A percentile compares a stretch with the other conserved stretches of the same genome.
phyloP scores from a whole-genome alignment of 306 rosid species.

The Aeschynomene evenia region DNA sequence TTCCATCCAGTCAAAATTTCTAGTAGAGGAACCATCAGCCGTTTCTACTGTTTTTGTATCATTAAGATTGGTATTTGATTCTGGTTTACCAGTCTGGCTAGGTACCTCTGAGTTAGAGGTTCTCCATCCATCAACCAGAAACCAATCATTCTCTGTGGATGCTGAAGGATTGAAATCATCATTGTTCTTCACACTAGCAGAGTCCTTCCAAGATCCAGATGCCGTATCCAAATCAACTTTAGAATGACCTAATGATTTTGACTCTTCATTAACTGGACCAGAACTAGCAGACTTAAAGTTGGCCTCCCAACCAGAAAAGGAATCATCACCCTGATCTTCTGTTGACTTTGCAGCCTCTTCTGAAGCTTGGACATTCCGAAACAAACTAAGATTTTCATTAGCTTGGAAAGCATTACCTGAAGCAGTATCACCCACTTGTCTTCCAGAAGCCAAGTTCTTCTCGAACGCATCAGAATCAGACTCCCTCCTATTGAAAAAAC shows the following conservation, averaged over 20 bases:
- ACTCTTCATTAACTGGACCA: constrained; percentile 37
- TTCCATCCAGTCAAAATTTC: constrained; percentile 53
- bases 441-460: constrained; percentile 28
- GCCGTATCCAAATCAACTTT: constrained; percentile 43
- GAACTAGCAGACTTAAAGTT: constrained; percentile 58
- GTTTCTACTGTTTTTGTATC: constrained; percentile 40
- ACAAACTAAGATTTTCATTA: constrained; percentile 52
- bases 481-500: constrained; percentile 50
- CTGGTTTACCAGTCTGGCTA: constrained; percentile 39
- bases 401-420: constrained; percentile 36
- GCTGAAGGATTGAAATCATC: constrained; percentile 44
- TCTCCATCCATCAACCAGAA: constrained; percentile 54
- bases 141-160: constrained; percentile 49
- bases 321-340: constrained; percentile 46
- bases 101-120: constrained; percentile 40
- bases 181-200: constrained; percentile 35
- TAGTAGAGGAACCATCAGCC: constrained; percentile 35
- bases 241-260: constrained; percentile 49
- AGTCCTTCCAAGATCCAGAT: constrained; percentile 43
- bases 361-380: constrained; percentile 51
- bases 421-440: constrained; percentile 14
- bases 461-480: constrained; percentile 31
- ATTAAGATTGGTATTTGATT: constrained; percentile 28
- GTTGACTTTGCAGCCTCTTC: constrained; percentile 35
- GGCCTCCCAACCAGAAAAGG: constrained; percentile 76